Percentiles rank a stretch among this genome's conserved stretches.
Evolutionary conservation across 805 yeast species (phyloP).

Genomic region (Pichia eremophila): DNA sequence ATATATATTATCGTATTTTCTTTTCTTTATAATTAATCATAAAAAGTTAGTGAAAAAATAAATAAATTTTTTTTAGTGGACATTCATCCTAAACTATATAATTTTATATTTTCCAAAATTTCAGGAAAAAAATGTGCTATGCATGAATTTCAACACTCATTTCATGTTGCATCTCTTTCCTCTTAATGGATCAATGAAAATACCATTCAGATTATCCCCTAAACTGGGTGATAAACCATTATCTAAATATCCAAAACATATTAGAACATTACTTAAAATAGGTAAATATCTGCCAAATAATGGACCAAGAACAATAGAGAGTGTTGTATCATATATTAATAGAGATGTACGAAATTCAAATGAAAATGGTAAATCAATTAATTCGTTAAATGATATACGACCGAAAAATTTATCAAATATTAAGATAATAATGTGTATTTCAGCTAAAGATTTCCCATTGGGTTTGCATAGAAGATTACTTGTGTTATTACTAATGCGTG

Average conservation of each 20-base stretch:
- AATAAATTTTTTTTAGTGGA: no score
- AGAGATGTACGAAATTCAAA: background rate
- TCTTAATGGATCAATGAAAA: background rate
- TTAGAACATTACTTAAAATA: background rate
- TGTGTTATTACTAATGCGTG: background rate
- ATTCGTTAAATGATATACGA: background rate
- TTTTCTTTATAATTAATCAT: background rate
- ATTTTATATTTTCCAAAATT: no score
- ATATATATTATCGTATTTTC: no score
- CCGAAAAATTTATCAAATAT: background rate
- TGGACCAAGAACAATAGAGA: conserved; percentile 8
- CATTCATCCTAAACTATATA: no score
- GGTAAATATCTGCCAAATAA: background rate
- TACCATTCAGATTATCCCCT: conserved; percentile 3
- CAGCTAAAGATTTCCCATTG: conserved; percentile 6
- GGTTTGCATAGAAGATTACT: conserved; percentile 2
- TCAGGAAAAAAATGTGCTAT: background rate
- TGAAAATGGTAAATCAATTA: no score
- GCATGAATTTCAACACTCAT: background rate
- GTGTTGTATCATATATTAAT: conserved; percentile 4
- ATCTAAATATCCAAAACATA: background rate
- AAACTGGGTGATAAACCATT: background rate
- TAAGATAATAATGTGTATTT: background rate
- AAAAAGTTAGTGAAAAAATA: background rate
- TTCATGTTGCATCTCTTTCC: background rate